A percentile compares a stretch with the other conserved stretches of the same genome.
phyloP scores from a whole-genome alignment of 768 basidiomycete genomes.

The Auricularia heimuer region DNA sequence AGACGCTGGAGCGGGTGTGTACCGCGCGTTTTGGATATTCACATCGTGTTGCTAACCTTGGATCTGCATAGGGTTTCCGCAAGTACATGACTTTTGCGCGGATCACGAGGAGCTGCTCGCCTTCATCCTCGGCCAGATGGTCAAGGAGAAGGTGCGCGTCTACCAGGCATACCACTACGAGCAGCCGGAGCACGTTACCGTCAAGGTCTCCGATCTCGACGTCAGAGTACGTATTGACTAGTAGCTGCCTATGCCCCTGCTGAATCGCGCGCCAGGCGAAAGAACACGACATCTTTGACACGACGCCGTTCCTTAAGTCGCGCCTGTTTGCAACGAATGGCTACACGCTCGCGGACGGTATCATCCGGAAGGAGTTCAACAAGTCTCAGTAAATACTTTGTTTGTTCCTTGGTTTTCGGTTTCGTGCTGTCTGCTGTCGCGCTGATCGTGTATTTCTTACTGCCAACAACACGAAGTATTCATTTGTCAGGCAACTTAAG shows the following conservation, averaged over 20 bases:
- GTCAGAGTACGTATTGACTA: slow-evolving; percentile 51
- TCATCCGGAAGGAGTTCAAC: slow-evolving; percentile 66
- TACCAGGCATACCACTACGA: slow-evolving; percentile 67
- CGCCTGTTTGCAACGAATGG: slow-evolving; percentile 83
- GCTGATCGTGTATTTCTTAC: neutral
- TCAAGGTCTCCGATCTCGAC: slow-evolving; percentile 78
- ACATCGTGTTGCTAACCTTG: neutral
- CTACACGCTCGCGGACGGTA: slow-evolving; percentile 58
- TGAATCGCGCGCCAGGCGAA: slow-evolving; percentile 53
- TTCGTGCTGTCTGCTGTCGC: neutral
- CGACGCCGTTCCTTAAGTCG: slow-evolving; percentile 73
- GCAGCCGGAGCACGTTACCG: slow-evolving; percentile 65
- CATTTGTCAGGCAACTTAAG: too few relatives aligned
- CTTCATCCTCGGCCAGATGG: slow-evolving; percentile 85
- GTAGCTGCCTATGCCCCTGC: neutral
- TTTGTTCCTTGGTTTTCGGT: too few relatives aligned
- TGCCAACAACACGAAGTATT: too few relatives aligned
- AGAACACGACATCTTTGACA: slow-evolving; percentile 93
- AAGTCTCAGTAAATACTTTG: neutral
- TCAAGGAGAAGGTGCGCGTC: slow-evolving; percentile 87
- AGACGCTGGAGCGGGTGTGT: slow-evolving; percentile 86
- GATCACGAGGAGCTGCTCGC: slow-evolving; percentile 94
- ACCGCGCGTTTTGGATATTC: neutral
- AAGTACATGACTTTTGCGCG: slow-evolving; percentile 94
- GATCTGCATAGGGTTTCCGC: slow-evolving; percentile 65